These are phyloP conservation scores for Hippophae rhamnoides DNA, from an alignment of 306 rosid species.

Conservation along the genomic window DNA sequence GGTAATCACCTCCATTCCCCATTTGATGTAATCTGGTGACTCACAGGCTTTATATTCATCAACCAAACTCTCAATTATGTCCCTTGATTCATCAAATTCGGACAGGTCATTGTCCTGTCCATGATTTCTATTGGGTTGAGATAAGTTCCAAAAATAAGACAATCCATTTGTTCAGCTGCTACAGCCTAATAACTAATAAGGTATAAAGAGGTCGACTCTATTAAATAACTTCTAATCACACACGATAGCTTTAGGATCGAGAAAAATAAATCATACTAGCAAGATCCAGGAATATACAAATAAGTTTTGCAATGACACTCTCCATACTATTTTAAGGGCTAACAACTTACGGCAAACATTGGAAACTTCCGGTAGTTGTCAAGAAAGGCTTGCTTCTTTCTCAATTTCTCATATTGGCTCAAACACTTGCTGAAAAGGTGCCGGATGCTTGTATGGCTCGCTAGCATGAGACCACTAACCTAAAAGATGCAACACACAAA, in stretches of 20 bases:
- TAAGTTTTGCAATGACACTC: conserved; percentile 6
- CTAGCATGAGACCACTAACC: conserved; percentile 99
- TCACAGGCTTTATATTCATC: conserved; percentile 98
- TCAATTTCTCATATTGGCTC: conserved; percentile 87
- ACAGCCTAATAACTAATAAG: not conserved
- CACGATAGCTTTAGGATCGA: not conserved
- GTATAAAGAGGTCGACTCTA: not conserved
- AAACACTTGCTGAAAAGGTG: conserved; percentile 95
- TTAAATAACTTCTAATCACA: not conserved
- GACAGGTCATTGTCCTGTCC: conserved; percentile 97
- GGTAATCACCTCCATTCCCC: conserved; percentile 95
- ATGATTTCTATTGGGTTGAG: conserved; percentile 17
- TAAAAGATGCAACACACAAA: conserved; percentile 29
- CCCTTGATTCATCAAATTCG: conserved; percentile 97
- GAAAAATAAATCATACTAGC: conserved; percentile 1
- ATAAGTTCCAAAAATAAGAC: conserved; percentile 18
- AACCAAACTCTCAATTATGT: conserved; percentile 85
- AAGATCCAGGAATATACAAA: conserved; percentile 4
- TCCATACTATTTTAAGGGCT: conserved; percentile 3
- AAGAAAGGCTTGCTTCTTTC: conserved; percentile 98
- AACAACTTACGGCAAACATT: conserved; percentile 87
- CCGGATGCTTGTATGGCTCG: conserved; percentile 95
- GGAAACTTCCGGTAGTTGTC: conserved; percentile 97
- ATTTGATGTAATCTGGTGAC: conserved; percentile 97
- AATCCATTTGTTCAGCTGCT: not conserved